These are phyloP conservation scores for Evernia prunastri DNA, from an alignment of 495 filamentous ascomycete genomes.

Conservation along the genomic window DNA sequence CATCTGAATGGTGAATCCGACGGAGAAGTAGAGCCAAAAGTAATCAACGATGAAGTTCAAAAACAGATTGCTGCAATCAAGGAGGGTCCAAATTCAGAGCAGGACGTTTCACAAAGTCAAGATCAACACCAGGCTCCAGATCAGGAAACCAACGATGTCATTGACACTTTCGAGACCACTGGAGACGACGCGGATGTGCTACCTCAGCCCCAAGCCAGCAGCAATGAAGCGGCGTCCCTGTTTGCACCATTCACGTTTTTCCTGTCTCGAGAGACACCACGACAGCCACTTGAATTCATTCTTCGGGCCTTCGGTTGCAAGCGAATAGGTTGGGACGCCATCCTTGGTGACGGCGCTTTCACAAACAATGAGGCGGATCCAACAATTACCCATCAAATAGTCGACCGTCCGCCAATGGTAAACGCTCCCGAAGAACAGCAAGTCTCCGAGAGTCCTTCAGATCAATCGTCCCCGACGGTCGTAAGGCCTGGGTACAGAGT, in stretches of 20 bases:
- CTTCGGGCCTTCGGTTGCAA: conserved; percentile 93
- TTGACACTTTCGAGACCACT: conserved; percentile 82
- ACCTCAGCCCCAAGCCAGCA: conserved; percentile 65
- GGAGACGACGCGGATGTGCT: conserved; percentile 76
- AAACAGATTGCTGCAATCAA: conserved; percentile 49
- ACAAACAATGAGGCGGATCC: conserved; percentile 81
- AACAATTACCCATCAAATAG: conserved; percentile 90
- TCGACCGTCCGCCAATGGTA: conserved; percentile 69
- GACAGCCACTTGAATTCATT: conserved; percentile 86
- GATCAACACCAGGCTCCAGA: conserved; percentile 43
- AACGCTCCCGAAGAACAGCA: background rate
- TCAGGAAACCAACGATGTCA: conserved; percentile 50
- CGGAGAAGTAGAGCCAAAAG: conserved; percentile 27
- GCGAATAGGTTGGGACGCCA: conserved; percentile 86
- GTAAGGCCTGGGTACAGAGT: conserved; percentile 60
- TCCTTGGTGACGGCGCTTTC: conserved; percentile 85
- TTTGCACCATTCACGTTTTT: conserved; percentile 87
- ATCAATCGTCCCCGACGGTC: conserved; percentile 56
- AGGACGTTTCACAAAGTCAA: conserved; percentile 36
- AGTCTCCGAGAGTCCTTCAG: background rate
- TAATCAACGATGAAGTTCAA: conserved; percentile 46
- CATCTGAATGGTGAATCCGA: background rate
- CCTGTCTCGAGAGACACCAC: conserved; percentile 87
- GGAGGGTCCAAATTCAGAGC: conserved; percentile 34
- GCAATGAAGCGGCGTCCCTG: conserved; percentile 51